Evolutionary conservation across 1,139 yeast species (phyloP).

Genomic region (Yamadazyma jaroonii): DNA sequence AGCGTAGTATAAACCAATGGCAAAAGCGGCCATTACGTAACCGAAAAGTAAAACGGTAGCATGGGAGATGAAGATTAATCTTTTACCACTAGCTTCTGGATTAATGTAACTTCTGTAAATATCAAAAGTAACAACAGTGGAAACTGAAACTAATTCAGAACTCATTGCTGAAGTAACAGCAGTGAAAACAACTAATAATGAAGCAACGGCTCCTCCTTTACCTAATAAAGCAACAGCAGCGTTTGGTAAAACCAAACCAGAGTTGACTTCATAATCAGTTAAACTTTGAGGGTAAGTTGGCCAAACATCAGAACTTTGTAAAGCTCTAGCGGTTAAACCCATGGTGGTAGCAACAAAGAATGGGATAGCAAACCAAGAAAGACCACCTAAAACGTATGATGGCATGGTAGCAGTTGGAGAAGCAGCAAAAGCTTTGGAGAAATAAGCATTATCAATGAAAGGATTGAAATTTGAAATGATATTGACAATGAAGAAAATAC

Average conservation of each 20-base stretch:
- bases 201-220: slow-evolving; percentile 80
- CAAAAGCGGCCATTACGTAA: slow-evolving; percentile 72
- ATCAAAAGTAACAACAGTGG: slow-evolving; percentile 82
- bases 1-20: slow-evolving; percentile 79
- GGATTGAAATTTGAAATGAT: slow-evolving; percentile 89
- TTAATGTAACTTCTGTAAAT: slow-evolving; percentile 76
- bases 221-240: slow-evolving; percentile 87
- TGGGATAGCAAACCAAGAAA: slow-evolving; percentile 91
- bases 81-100: slow-evolving; percentile 73
- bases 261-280: slow-evolving; percentile 64
- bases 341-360: slow-evolving; percentile 76
- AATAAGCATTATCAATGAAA: slow-evolving; percentile 84
- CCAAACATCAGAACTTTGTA: slow-evolving; percentile 65
- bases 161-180: slow-evolving; percentile 81
- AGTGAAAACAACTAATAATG: slow-evolving; percentile 76
- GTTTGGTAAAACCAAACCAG: slow-evolving; percentile 82
- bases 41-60: slow-evolving; percentile 62
- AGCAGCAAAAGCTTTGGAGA: slow-evolving; percentile 88
- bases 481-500: slow-evolving; percentile 80
- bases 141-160: slow-evolving; percentile 84
- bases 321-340: slow-evolving; percentile 77
- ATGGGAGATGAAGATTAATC: slow-evolving; percentile 68
- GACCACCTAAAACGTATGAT: slow-evolving; percentile 89
- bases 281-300: slow-evolving; percentile 74
- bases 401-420: slow-evolving; percentile 81